phyloP scores from a whole-genome alignment of 345 rosid genomes.

The Arabis alpina region DNA sequence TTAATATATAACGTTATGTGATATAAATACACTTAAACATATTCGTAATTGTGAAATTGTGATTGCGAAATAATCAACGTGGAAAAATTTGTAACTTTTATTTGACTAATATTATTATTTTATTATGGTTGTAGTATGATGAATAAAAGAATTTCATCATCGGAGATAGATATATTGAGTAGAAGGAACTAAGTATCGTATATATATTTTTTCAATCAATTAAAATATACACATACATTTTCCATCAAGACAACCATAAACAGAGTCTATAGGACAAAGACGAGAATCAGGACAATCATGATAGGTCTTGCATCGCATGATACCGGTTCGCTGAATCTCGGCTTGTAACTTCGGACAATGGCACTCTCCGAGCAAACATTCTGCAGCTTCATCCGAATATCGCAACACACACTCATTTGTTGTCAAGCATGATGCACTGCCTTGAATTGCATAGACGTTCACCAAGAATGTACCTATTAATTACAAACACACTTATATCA shows the following conservation, averaged over 20 bases:
- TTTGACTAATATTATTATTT: no score
- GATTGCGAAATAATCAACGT: no score
- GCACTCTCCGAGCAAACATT: neutral
- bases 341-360: neutral
- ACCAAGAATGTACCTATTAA: constrained; percentile 16
- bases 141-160: no score
- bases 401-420: neutral
- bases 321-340: neutral
- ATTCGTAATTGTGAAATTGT: no score
- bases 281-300: constrained; percentile 24
- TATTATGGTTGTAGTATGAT: no score
- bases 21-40: no score
- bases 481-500: neutral
- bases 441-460: neutral
- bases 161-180: no score
- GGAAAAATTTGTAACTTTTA: no score
- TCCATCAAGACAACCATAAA: constrained; percentile 27
- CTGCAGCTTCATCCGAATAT: neutral
- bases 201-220: no score
- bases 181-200: no score
- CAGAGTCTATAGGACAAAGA: constrained; percentile 15
- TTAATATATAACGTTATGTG: no score
- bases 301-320: neutral
- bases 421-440: neutral
- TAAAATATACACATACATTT: constrained; percentile 14